Evolutionary conservation across 768 basidiomycete genomes (phyloP).

Genomic region (Myochromella boudieri): DNA sequence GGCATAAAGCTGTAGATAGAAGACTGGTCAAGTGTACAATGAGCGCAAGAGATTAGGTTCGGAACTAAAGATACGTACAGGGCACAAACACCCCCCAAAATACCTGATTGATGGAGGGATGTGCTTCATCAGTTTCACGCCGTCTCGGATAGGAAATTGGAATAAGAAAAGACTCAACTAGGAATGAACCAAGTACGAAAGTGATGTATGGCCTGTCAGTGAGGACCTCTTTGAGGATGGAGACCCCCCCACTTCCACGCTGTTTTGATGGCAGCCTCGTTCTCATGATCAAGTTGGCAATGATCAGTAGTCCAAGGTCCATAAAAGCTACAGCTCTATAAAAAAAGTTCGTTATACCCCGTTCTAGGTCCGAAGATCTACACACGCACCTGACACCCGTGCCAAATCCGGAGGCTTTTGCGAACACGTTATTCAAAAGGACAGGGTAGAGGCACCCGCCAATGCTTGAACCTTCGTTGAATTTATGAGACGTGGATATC

Average conservation of each 20-base stretch:
- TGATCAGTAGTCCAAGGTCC: constrained; percentile 41
- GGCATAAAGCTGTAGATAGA: constrained; percentile 52
- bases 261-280: constrained; percentile 34
- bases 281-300: constrained; percentile 43
- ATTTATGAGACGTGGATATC: not conserved
- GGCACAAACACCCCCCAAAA: constrained; percentile 54
- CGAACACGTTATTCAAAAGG: constrained; percentile 48
- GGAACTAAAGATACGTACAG: constrained; percentile 30
- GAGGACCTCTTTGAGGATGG: constrained; percentile 33
- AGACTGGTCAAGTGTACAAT: constrained; percentile 30
- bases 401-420: constrained; percentile 33
- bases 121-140: too few species aligned
- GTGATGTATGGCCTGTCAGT: constrained; percentile 42
- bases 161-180: constrained; percentile 21
- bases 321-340: constrained; percentile 45
- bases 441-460: constrained; percentile 55
- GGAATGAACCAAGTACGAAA: constrained; percentile 40
- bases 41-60: not conserved
- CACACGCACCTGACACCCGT: constrained; percentile 41
- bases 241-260: constrained; percentile 17
- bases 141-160: constrained; percentile 1
- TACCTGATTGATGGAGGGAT: constrained; percentile 23
- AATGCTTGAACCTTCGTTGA: constrained; percentile 37
- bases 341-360: constrained; percentile 19
- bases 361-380: constrained; percentile 20